Evolutionary conservation across 2,329 filamentous ascomycete genomes (phyloP), one percentile per base, ranked within the genome.

Genomic region (Talaromyces rugulosus): DNA sequence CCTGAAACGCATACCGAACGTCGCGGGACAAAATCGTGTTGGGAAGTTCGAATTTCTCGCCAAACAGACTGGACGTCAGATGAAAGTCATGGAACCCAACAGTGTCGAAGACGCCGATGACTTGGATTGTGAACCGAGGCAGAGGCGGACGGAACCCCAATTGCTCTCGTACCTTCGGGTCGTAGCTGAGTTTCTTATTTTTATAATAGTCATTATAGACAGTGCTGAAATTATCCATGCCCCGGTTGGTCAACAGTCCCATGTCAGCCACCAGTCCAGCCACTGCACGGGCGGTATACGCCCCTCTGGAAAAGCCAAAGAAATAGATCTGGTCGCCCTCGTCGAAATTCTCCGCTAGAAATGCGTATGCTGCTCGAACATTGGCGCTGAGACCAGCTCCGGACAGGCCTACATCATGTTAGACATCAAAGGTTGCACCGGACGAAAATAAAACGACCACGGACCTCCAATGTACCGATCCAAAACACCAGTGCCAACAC

Each of bases 281-380:
- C 9, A 81, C 75, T 5, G 75, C 75, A 7, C 80, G 73, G 2
- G 77, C 79, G 0, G 77, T 80, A 63, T 75, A 82, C 2, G 80
- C 80, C 7, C 80, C 80, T 12, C 80, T 72, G 4, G 76, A 79
- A 70, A 81, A 82, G 30, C 80, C 80, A 59, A 81, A 78, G 62
- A 81, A 77, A 67, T 79, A 80, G 56, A 82, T 79, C 65, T 81
- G 75, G 59, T 82, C 83, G 60, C 82, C 82, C 0, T 75, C 75
- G n/a, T 77, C 71, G 65, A 80, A 84, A 69, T 84, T 85, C 60
- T 80, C 80, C n/a, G 78, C 76, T 1, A 84, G 70, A 67, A 83
- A 84, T 6, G 75, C 75, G 59, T 85, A 72, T 1, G 68, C 69
- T 0, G 68, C 65, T 16, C 68, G 65, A 4, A 71, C 65, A 55